Evolutionary conservation across 352 stramenopile species (phyloP).

Genomic region (Globisporangium carolinianum): DNA sequence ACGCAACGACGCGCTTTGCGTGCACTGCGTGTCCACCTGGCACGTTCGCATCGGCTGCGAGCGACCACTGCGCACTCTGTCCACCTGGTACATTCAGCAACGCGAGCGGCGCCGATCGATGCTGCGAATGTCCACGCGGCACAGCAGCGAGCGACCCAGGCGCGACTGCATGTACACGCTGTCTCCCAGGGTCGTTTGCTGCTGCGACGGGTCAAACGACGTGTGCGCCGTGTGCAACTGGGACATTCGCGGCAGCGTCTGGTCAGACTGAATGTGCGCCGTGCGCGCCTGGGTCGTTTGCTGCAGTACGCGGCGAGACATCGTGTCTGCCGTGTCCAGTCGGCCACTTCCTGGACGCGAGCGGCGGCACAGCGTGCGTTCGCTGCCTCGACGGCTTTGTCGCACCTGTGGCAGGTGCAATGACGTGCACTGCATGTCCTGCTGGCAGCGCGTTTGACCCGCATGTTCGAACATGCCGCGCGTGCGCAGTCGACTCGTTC

Average conservation of each 20-base stretch:
- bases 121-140: slow-evolving; percentile 25
- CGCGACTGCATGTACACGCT: slow-evolving; percentile 12
- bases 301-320: slow-evolving; percentile 25
- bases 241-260: slow-evolving; percentile 22
- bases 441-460: slow-evolving; percentile 33
- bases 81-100: slow-evolving; percentile 39
- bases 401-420: slow-evolving; percentile 24
- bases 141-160: slow-evolving; percentile 6
- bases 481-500: slow-evolving; percentile 7
- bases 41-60: slow-evolving; percentile 9
- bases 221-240: slow-evolving; percentile 37
- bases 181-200: slow-evolving; percentile 21
- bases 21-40: slow-evolving; percentile 34
- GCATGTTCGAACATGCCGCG: neutral
- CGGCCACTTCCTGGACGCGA: slow-evolving; percentile 27
- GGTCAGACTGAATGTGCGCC: slow-evolving; percentile 20
- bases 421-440: slow-evolving; percentile 28
- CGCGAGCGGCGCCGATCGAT: slow-evolving; percentile 19
- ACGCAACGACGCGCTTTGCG: slow-evolving; percentile 30
- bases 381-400: slow-evolving; percentile 33
- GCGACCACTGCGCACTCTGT: slow-evolving; percentile 25
- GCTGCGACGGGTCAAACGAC: slow-evolving; percentile 15
- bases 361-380: slow-evolving; percentile 21
- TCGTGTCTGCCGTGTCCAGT: slow-evolving; percentile 39
- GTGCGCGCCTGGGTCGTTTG: slow-evolving; percentile 25